Base-by-base conservation (phyloP, 208 protist species). In the Tritrichomonas foetus region DNA sequence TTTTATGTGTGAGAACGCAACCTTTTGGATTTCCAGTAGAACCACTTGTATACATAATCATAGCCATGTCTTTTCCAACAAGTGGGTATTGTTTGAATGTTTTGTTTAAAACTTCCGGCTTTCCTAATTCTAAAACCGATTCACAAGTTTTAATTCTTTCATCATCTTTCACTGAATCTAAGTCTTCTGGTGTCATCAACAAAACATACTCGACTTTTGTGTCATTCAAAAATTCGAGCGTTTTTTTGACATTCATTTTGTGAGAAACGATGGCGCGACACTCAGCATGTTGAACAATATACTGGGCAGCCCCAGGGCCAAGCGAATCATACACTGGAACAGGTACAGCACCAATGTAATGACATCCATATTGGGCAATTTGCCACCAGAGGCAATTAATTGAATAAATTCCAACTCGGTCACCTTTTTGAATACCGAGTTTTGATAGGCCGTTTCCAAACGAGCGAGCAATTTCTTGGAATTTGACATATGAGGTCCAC, bases 1-100 rank as follows among this genome's bases (percentile, higher is more conserved):
- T 94, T 22, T 39, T 25, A 53, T 94, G 82, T 27, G 47, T 47
- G 33, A 94, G n/a, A 33, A 92, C 55, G 30, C 50, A 74, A 14
- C 94, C 94, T 30, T 94, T 94, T 66, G 82, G 82, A 36, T 22
- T 93, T 39, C 82, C 82, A 47, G 82, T 93, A 5, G 82, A 69
- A 36, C 82, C 82, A 47, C n/a, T 49, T 44, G 82, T 93, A 44
- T 93, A 93, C 53, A 57, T 69, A 27, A 93, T 66, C 3, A 93
- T 36, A 41, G 82, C 82, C 8, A 33, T n/a, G 8, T 93, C 82
- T 33, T 93, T 39, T 36, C 49, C 49, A 41, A 66, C 30, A 13
- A 22, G 47, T 25, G 14, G 13, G 1, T 5, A 8, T 66, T 41
- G 39, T 53, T 47, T 44, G n/a, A 3, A 57, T 16, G 47, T 36